A percentile compares a stretch with the other conserved stretches of the same genome.
These are phyloP conservation scores for Isatis tinctoria DNA, from an alignment of 345 rosid genomes.

Conservation along the genomic window DNA sequence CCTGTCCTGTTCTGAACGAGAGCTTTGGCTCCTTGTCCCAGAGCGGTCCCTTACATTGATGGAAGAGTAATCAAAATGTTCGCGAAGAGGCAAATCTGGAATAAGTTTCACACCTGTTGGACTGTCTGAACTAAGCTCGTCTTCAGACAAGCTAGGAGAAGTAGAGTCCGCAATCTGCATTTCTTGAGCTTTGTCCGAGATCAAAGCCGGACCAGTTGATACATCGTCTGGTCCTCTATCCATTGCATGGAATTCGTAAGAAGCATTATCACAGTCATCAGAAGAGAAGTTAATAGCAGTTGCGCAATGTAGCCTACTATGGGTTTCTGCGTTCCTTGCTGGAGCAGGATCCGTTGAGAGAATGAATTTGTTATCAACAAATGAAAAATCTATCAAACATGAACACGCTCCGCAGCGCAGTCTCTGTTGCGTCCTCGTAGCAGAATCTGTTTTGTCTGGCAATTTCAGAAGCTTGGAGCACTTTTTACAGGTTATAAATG, in stretches of 20 bases:
- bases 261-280: constrained; percentile 70
- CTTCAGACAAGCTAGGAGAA: constrained; percentile 57
- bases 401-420: constrained; percentile 81
- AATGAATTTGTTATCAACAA: constrained; percentile 53
- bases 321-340: constrained; percentile 28
- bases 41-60: constrained; percentile 48
- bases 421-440: constrained; percentile 44
- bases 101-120: constrained; percentile 31
- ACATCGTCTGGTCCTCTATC: constrained; percentile 42
- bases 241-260: constrained; percentile 62
- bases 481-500: constrained; percentile 63
- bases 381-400: constrained; percentile 37
- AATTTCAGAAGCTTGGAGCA: constrained; percentile 70
- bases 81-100: constrained; percentile 60
- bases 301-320: constrained; percentile 20
- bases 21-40: constrained; percentile 71
- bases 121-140: constrained; percentile 57
- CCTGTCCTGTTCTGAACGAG: constrained; percentile 74
- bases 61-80: constrained; percentile 57
- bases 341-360: constrained; percentile 37
- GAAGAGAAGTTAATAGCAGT: constrained; percentile 56
- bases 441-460: constrained; percentile 45
- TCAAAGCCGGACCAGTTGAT: constrained; percentile 38
- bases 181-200: constrained; percentile 55
- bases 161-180: constrained; percentile 55